Conservation (phyloP, 1,284 basidiomycete species). For the Xanthoconium separans region DNA sequence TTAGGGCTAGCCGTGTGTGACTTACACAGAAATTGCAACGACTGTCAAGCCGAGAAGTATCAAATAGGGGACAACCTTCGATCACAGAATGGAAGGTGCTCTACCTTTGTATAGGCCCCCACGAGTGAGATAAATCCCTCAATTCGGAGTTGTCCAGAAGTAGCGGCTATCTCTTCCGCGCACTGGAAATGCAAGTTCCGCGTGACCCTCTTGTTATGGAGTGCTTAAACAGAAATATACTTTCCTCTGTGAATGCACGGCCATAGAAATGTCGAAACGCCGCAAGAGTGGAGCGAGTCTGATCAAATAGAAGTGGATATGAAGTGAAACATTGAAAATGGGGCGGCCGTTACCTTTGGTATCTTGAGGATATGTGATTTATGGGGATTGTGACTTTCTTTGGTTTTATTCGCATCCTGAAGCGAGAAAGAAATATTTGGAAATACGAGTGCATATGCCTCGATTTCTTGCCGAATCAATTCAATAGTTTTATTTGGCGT, state of each 20-base stretch:
- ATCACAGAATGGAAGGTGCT: conserved; percentile 15
- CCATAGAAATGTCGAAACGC: conserved; percentile 71
- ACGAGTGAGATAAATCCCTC: conserved; percentile 82
- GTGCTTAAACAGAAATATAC: conserved; percentile 19
- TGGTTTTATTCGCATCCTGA: conserved; percentile 49
- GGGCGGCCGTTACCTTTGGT: conserved; percentile 53
- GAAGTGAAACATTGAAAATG: conserved; percentile 7
- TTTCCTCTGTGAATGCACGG: conserved; percentile 62
- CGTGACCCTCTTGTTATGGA: conserved; percentile 37
- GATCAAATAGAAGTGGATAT: conserved; percentile 14
- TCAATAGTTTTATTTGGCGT: conserved; percentile 56
- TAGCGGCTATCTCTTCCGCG: conserved; percentile 61
- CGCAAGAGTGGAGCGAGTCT: conserved; percentile 59
- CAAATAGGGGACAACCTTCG: conserved; percentile 16
- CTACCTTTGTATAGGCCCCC: conserved; percentile 72
- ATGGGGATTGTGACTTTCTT: conserved; percentile 31
- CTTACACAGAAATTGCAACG: conserved; percentile 83
- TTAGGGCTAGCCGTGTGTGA: conserved; percentile 9
- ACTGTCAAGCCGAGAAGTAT: conserved; percentile 39
- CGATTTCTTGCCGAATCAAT: conserved; percentile 67
- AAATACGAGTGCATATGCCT: conserved; percentile 70
- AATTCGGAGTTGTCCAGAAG: conserved; percentile 51
- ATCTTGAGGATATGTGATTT: conserved; percentile 54
- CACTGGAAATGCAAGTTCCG: conserved; percentile 32
- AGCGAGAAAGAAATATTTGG: conserved; percentile 69